These are phyloP conservation scores for Phaffomyces antillensis DNA, from an alignment of 805 yeast species.

Conservation along the genomic window DNA sequence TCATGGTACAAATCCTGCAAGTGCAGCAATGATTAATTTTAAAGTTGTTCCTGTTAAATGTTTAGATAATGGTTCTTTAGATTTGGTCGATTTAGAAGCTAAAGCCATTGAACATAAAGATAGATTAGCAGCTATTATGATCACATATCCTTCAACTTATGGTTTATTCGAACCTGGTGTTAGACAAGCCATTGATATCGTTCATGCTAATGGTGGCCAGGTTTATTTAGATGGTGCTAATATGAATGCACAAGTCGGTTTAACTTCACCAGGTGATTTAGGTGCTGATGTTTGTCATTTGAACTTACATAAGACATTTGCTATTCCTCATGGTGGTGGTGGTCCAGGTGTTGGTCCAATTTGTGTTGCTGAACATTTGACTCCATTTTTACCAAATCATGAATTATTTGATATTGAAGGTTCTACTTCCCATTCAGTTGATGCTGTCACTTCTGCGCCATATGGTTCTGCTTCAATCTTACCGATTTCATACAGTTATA, in stretches of 20 bases:
- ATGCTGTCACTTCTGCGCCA: slow-evolving; percentile 87
- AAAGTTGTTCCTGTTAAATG: slow-evolving; percentile 93
- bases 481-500: slow-evolving; percentile 91
- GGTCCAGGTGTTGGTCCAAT: slow-evolving; percentile 99
- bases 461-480: slow-evolving; percentile 91
- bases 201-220: slow-evolving; percentile 86
- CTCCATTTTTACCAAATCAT: slow-evolving; percentile 79
- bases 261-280: slow-evolving; percentile 94
- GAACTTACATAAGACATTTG: slow-evolving; percentile 94
- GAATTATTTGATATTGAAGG: slow-evolving; percentile 43
- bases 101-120: slow-evolving; percentile 67
- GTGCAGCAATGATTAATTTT: slow-evolving; percentile 95
- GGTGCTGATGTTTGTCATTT: slow-evolving; percentile 98
- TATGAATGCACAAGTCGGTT: slow-evolving; percentile 98
- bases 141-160: slow-evolving; percentile 95
- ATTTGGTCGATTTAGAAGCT: slow-evolving; percentile 61
- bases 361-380: slow-evolving; percentile 78
- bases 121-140: slow-evolving; percentile 85
- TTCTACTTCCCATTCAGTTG: slow-evolving; percentile 42
- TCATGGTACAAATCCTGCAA: slow-evolving; percentile 98
- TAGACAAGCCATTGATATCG: slow-evolving; percentile 73
- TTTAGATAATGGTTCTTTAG: slow-evolving; percentile 76
- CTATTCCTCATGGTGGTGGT: slow-evolving; percentile 98
- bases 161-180: slow-evolving; percentile 95
- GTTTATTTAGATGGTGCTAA: slow-evolving; percentile 98